Evolutionary conservation across 371 early-diverging fungal species (phyloP), one percentile per base, ranked within the genome.

Genomic region (Gilbertella persicaria): DNA sequence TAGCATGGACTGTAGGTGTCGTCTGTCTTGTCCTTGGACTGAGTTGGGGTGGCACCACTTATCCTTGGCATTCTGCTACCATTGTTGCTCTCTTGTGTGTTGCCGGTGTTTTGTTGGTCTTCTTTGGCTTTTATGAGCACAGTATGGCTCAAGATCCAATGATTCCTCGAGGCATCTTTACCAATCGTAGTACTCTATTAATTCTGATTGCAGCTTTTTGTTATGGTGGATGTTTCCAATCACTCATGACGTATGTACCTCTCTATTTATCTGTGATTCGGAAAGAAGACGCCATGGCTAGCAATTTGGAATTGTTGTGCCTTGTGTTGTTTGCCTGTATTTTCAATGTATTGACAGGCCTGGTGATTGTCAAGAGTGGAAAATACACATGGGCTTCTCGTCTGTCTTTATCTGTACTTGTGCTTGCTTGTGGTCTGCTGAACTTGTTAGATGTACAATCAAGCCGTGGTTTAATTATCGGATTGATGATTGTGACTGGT

Each of bases 401-500:
- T n/a, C 20, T 46, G 4, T 62, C 71, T 0, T 47, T 73, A 1
- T 55, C 44, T 2, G 40, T 67, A n/a, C 60, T 73, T 21, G 52
- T 58, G 0, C 21, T 70, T 14, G 65, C 74, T 0, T 64, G 68
- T 51, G 71, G 71, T 2, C 21, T 73, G 6, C 40, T 73, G 16
- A 36, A 63, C 7, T 45, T 73, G 2, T 25, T 70, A 2, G n/a
- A 48, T 23, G 53, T 53, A 13, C 49, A 70, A 17, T 67, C 71
- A 1, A 65, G 63, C 16, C 59, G 64, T 13, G 74, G 74, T 0
- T 26, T 70, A 7, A 70, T 73, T 51, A 71, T 73, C 9, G 71
- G 70, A 2, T 40, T 73, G 19, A 73, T 73, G 74, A 50, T 73
- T 4, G 53, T 82, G 7, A 73, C 85, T 3, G 90, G 90, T 3